Evolutionary conservation across 257 asterid genomes (phyloP).

Genomic region (Solanum pimpinellifolium): DNA sequence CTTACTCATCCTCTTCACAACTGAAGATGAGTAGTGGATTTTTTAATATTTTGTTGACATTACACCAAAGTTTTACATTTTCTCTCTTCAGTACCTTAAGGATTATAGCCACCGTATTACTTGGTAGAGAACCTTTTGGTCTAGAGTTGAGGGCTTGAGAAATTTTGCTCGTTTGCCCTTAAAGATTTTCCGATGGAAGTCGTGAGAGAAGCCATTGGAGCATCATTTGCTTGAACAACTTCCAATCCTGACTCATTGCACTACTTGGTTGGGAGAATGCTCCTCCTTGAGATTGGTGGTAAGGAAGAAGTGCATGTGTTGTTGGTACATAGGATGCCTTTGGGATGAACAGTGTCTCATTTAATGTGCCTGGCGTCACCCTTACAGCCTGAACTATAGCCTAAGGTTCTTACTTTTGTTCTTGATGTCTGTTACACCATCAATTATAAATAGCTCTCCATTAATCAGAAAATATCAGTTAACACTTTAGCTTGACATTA

Average conservation of each 20-base stretch:
- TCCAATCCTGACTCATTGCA: not conserved
- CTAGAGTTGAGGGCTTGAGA: not conserved
- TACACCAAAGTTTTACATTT: not conserved
- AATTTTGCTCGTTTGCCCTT: not conserved
- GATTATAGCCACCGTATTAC: not conserved
- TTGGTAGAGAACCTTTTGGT: not conserved
- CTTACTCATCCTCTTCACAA: not conserved
- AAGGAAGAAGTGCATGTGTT: not conserved
- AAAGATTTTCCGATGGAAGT: not conserved
- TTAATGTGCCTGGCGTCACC: not conserved
- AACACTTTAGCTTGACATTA: not conserved
- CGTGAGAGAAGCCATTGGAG: not conserved
- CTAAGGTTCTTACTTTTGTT: not conserved
- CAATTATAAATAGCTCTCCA: not conserved
- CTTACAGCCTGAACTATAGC: not conserved
- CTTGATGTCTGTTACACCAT: not conserved
- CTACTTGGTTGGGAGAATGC: not conserved
- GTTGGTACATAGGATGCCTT: not conserved
- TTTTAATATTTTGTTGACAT: not conserved
- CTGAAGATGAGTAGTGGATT: not conserved
- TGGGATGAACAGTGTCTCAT: not conserved
- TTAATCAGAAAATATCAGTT: not conserved
- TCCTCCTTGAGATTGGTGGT: not conserved
- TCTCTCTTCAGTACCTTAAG: not conserved
- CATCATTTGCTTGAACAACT: not conserved